These are phyloP conservation scores for Parmelia sp. DNA, from an alignment of 495 filamentous ascomycete genomes.

Conservation along the genomic window DNA sequence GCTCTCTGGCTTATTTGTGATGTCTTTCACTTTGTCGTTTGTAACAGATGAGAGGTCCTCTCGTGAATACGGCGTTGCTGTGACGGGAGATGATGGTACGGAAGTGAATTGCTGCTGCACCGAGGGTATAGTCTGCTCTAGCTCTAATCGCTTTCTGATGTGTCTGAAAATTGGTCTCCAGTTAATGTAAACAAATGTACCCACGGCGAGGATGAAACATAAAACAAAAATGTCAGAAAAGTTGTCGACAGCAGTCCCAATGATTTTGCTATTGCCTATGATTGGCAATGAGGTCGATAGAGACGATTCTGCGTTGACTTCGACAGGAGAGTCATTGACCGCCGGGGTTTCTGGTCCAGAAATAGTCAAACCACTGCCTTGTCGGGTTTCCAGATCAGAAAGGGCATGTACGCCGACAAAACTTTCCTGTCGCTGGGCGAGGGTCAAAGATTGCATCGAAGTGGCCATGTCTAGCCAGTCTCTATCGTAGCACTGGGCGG, in stretches of 20 bases:
- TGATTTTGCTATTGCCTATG: constrained; percentile 45
- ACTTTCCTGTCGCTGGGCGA: constrained; percentile 43
- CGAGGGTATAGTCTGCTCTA: constrained; percentile 46
- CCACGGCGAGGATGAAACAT: constrained; percentile 39
- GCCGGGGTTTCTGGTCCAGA: constrained; percentile 25
- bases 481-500: constrained; percentile 57
- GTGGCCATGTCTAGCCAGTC: constrained; percentile 42
- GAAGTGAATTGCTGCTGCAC: constrained; percentile 41
- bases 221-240: constrained; percentile 47
- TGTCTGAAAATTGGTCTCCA: constrained; percentile 43
- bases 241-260: constrained; percentile 49
- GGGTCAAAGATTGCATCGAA: constrained; percentile 37
- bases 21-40: constrained; percentile 34
- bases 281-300: constrained; percentile 42
- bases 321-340: constrained; percentile 39
- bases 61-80: constrained; percentile 28
- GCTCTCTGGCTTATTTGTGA: constrained; percentile 24
- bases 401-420: constrained; percentile 50
- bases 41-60: constrained; percentile 32
- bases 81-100: constrained; percentile 40
- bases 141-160: constrained; percentile 46
- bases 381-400: constrained; percentile 20
- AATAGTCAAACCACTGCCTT: constrained; percentile 29
- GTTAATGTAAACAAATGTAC: constrained; percentile 47
- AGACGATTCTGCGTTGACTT: constrained; percentile 36